Conservation (phyloP, 176 grass and related monocot genomes). For the Juncus inflexus region DNA sequence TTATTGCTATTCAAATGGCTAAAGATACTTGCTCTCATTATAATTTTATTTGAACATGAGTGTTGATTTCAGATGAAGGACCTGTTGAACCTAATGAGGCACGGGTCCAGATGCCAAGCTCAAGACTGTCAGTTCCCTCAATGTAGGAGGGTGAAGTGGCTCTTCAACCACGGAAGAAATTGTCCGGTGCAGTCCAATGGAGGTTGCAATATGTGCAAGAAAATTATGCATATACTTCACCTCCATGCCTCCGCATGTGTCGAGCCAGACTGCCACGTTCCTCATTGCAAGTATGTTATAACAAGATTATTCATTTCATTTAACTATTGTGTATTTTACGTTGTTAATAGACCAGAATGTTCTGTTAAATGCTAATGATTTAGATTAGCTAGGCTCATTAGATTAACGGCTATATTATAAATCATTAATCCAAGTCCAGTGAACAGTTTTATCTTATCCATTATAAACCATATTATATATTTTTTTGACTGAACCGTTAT, state of each 20-base stretch:
- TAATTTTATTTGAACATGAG: background rate
- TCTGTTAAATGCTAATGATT: too few relatives aligned
- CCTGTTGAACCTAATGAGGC: background rate
- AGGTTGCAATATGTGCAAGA: slow-evolving; percentile 6
- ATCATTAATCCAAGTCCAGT: too few relatives aligned
- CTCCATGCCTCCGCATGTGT: slow-evolving; percentile 3
- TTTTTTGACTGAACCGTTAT: too few relatives aligned
- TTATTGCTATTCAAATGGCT: background rate
- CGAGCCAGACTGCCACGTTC: slow-evolving; percentile 1
- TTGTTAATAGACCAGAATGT: too few relatives aligned
- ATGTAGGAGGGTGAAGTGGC: background rate
- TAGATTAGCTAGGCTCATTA: too few relatives aligned
- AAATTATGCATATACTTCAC: background rate
- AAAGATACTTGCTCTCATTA: background rate
- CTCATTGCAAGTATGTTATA: slow-evolving; percentile 14
- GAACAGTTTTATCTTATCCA: too few relatives aligned
- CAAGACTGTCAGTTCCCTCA: background rate
- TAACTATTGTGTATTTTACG: too few relatives aligned
- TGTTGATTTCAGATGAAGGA: background rate
- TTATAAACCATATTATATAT: too few relatives aligned
- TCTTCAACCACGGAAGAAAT: background rate
- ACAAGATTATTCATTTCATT: too few relatives aligned
- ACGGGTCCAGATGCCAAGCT: background rate
- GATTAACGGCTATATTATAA: too few relatives aligned
- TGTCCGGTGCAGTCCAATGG: background rate